A percentile compares a stretch with the other conserved stretches of the same genome.
Conservation (phyloP, 2,329 filamentous ascomycete species). For the Amauroascus verrucosus region DNA sequence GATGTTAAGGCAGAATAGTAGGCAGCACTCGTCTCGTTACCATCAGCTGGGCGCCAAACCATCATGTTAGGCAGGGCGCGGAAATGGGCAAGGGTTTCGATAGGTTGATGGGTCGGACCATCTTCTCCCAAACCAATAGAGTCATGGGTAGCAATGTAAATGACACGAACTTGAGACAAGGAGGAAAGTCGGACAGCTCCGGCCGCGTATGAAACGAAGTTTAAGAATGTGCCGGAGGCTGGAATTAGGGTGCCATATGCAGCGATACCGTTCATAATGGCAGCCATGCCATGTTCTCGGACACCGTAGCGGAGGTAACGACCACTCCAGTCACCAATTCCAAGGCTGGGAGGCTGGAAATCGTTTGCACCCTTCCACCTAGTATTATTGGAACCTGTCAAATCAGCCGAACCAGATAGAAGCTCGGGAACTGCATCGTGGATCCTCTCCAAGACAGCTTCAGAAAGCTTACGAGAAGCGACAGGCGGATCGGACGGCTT, state of each 20-base stretch:
- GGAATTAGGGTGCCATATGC: conserved; percentile 94
- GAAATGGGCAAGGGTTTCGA: conserved; percentile 97
- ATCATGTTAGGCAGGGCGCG: conserved; percentile 97
- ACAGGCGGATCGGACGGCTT: conserved; percentile 73
- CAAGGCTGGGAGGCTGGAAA: conserved; percentile 83
- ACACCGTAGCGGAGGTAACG: conserved; percentile 60
- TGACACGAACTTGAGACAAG: conserved; percentile 77
- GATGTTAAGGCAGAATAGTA: conserved; percentile 93
- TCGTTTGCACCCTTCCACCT: conserved; percentile 94
- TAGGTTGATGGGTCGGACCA: conserved; percentile 96
- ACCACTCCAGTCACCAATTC: conserved; percentile 79
- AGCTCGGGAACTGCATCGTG: conserved; percentile 77
- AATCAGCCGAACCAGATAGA: conserved; percentile 87
- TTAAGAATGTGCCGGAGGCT: conserved; percentile 92
- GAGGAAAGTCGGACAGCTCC: conserved; percentile 90
- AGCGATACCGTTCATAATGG: conserved; percentile 61
- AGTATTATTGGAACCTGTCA: conserved; percentile 98
- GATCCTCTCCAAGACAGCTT: conserved; percentile 83
- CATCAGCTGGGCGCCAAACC: conserved; percentile 97
- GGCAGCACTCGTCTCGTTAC: conserved; percentile 94
- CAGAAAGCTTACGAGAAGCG: conserved; percentile 91
- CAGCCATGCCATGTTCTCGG: conserved; percentile 44
- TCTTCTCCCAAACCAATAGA: conserved; percentile 99
- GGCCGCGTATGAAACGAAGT: conserved; percentile 97
- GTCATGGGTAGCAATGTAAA: conserved; percentile 97